phyloP scores from a whole-genome alignment of 257 asterid species.

The Rubia yunnanensis region DNA sequence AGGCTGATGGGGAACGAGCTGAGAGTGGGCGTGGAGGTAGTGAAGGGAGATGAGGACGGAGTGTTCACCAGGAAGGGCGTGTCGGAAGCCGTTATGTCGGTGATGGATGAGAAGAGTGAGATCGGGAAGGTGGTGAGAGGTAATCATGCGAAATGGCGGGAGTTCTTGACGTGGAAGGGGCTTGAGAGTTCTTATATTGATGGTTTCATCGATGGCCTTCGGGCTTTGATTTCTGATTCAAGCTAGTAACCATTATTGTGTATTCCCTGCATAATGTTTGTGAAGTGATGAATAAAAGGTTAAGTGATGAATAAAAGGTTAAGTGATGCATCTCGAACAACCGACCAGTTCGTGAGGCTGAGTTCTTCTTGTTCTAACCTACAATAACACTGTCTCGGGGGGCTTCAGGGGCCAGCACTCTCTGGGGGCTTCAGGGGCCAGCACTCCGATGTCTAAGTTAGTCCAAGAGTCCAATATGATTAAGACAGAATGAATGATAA shows the following conservation, averaged over 20 bases:
- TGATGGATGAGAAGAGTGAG: slow-evolving; percentile 24
- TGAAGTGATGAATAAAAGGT: no score
- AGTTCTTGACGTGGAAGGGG: slow-evolving; percentile 18
- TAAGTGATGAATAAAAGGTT: no score
- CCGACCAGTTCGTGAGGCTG: no score
- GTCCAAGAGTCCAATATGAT: no score
- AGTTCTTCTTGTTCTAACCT: no score
- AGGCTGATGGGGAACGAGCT: slow-evolving; percentile 20
- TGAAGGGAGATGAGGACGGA: slow-evolving; percentile 27
- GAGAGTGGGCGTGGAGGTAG: slow-evolving; percentile 27
- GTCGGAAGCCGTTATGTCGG: slow-evolving; percentile 11
- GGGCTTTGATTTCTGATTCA: background rate
- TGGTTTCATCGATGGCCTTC: slow-evolving; percentile 11
- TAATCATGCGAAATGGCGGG: slow-evolving; percentile 22
- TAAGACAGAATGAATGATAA: no score
- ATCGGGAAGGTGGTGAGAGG: slow-evolving; percentile 15
- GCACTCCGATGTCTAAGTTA: no score
- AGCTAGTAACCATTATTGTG: background rate
- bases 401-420: no score
- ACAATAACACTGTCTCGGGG: no score
- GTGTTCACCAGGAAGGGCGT: slow-evolving; percentile 17
- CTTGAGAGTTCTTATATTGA: slow-evolving; percentile 21
- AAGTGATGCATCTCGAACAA: no score
- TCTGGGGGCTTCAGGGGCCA: no score
- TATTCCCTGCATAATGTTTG: no score